Base-by-base conservation (phyloP, 176 grass and related monocot species). In the Poa annua region DNA sequence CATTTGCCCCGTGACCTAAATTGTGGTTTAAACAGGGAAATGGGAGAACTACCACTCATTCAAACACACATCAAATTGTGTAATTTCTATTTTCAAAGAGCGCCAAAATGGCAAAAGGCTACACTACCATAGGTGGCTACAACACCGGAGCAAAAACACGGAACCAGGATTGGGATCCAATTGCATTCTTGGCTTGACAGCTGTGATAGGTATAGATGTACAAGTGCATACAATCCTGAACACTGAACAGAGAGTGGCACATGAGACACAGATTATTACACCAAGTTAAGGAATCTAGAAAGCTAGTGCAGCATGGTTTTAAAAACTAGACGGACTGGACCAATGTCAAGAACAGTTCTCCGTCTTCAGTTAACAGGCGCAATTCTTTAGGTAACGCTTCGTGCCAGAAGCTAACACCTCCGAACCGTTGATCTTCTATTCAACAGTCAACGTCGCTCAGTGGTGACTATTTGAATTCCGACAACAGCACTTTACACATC, bases 161-260 rank as follows among this genome's bases (percentile, higher is more conserved):
- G 67, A 41, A 24, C 38, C 3, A 70, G n/a, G 11, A 49, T 21
- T 67, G 69, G 21, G 35, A 81, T 81, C 35, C 6, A 75, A 19
- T 76, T 41, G 44, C 22, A 56, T 81, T 3, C 44, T 48, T 86
- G 21, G 11, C 17, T 57, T 38, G 44, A 86, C 44, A 44, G 16
- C 34, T 64, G 6, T 42, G 5, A 55, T 11, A 73, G 16, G 54
- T 80, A 52, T 52, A 65, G 22, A 44, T 13, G 7, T 49, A 48
- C 25, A 47, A 47, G 54, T 80, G 20, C 20, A 33, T 7, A 80
- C 29, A 54, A 62, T 14, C 45, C 32, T 21, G 2, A 59, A 72
- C 15, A 7, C 32, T 21, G 2, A 59, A 72, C 15, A 7, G 24
- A 74, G 47, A 49, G 70, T n/a, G 19, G 21, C 47, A 55, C 52